Conservation (phyloP, 345 rosid species). For the Hypericum androsaemum region DNA sequence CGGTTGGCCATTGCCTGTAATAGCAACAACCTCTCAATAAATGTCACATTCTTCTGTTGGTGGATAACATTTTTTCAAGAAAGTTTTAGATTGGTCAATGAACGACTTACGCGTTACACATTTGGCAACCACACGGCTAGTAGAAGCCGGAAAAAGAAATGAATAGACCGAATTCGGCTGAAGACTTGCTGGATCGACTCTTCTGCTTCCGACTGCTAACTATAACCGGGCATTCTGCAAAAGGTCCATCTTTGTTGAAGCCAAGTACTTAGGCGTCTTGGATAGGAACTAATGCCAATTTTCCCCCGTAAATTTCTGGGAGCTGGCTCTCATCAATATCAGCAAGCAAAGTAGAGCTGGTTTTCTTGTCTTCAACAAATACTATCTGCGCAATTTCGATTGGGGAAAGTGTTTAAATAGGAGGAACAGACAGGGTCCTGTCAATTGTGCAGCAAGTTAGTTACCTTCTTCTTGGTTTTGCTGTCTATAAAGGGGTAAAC, state of each 20-base stretch:
- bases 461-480: conserved; percentile 80
- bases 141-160: too few relatives aligned
- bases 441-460: conserved; percentile 5
- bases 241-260: not conserved
- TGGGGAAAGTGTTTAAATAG: not conserved
- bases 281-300: conserved; percentile 50
- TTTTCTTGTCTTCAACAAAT: conserved; percentile 70
- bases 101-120: too few relatives aligned
- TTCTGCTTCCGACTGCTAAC: not conserved
- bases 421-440: not conserved
- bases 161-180: too few relatives aligned
- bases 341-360: conserved; percentile 42
- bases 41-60: too few relatives aligned
- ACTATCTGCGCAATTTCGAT: conserved; percentile 39
- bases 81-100: too few relatives aligned
- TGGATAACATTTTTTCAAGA: too few relatives aligned
- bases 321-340: conserved; percentile 81
- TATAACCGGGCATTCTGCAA: not conserved
- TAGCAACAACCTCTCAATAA: too few relatives aligned
- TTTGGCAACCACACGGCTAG: too few relatives aligned
- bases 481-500: conserved; percentile 72
- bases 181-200: not conserved
- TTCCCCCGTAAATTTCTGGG: conserved; percentile 72
- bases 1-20: too few relatives aligned
- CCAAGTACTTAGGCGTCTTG: conserved; percentile 33